These are phyloP conservation scores for Aspergillus sp. DNA, from an alignment of 2,329 filamentous ascomycete species.

Conservation along the genomic window DNA sequence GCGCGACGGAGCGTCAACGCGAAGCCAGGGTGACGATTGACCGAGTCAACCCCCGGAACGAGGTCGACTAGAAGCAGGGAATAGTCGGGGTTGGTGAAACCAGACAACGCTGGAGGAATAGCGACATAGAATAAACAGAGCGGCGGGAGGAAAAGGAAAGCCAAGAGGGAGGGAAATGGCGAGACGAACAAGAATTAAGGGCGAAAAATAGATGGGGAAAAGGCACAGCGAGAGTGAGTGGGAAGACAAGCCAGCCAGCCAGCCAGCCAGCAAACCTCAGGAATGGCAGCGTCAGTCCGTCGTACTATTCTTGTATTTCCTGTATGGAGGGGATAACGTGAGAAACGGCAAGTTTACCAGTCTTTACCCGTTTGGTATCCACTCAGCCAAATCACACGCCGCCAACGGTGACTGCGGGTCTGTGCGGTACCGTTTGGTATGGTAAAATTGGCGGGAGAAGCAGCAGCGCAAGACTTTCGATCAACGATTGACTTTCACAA, in stretches of 20 bases:
- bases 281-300: background rate
- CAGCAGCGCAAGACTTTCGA: conserved; percentile 2
- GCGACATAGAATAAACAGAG: conserved; percentile 6
- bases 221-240: conserved; percentile 1
- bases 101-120: background rate
- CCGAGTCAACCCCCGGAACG: conserved; percentile 21
- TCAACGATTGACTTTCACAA: background rate
- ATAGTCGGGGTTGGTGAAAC: background rate
- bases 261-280: too few species aligned
- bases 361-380: background rate
- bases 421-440: conserved; percentile 1
- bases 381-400: background rate
- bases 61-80: conserved; percentile 15
- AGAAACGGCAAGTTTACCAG: conserved; percentile 1
- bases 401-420: background rate
- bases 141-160: background rate
- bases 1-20: conserved; percentile 29
- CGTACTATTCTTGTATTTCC: too few species aligned
- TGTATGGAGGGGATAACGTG: background rate
- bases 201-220: conserved; percentile 5
- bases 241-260: background rate
- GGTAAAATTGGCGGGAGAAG: conserved; percentile 1
- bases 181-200: conserved; percentile 9
- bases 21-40: conserved; percentile 31
- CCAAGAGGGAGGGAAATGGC: background rate